phyloP scores from a whole-genome alignment of 768 basidiomycete species.

The Clitopilus passeckerianus region DNA sequence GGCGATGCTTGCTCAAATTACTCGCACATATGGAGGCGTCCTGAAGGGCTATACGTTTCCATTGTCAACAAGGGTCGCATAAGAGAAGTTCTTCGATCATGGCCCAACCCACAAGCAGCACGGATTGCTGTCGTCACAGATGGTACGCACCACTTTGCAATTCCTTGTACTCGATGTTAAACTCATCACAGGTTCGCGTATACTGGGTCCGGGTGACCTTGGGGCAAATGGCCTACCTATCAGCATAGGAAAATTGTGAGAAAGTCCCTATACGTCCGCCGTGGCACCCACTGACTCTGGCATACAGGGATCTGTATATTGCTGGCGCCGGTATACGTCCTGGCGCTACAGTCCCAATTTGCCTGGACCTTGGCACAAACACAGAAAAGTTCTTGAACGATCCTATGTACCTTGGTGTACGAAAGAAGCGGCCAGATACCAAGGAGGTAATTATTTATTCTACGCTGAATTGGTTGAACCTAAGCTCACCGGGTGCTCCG shows the following conservation, averaged over 20 bases:
- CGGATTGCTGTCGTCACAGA: slow-evolving; percentile 79
- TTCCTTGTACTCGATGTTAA: background rate
- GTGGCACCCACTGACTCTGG: too few species aligned
- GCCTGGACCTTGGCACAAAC: slow-evolving; percentile 75
- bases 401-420: slow-evolving; percentile 72
- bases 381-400: slow-evolving; percentile 61
- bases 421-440: slow-evolving; percentile 43
- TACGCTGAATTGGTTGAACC: background rate
- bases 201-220: slow-evolving; percentile 60
- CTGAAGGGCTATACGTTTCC: slow-evolving; percentile 58
- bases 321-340: slow-evolving; percentile 66
- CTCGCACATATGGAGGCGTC: slow-evolving; percentile 62
- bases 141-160: slow-evolving; percentile 33
- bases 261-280: background rate
- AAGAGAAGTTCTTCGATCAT: slow-evolving; percentile 47
- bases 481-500: background rate
- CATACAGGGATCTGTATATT: slow-evolving; percentile 59
- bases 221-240: slow-evolving; percentile 52
- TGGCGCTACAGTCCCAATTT: slow-evolving; percentile 54
- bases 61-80: slow-evolving; percentile 65
- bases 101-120: slow-evolving; percentile 37
- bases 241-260: slow-evolving; percentile 68
- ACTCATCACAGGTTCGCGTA: slow-evolving; percentile 47
- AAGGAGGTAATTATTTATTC: slow-evolving; percentile 28
- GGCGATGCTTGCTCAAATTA: slow-evolving; percentile 73